Evolutionary conservation across 495 filamentous ascomycete genomes (phyloP).

Genomic region (Aspergillus mulundensis): DNA sequence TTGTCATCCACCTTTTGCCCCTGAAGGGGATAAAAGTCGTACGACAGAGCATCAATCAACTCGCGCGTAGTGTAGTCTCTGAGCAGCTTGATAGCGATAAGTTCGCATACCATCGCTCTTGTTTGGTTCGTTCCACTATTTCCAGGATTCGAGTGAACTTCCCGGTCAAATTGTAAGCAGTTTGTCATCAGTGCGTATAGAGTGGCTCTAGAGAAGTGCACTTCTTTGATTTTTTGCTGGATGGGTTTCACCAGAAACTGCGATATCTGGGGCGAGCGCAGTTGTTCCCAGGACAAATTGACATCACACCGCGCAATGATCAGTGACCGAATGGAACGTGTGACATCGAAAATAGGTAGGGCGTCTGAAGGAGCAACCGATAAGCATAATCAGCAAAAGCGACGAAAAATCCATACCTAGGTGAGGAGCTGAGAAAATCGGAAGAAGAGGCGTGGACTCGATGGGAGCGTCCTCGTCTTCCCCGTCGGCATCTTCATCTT

Average conservation of each 20-base stretch:
- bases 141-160: constrained; percentile 72
- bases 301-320: constrained; percentile 83
- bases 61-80: constrained; percentile 85
- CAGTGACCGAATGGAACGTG: constrained; percentile 79
- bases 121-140: constrained; percentile 79
- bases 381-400: neutral
- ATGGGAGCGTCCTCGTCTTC: constrained; percentile 55
- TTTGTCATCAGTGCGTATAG: constrained; percentile 90
- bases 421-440: constrained; percentile 77
- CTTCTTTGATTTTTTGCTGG: constrained; percentile 72
- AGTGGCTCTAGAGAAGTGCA: constrained; percentile 79
- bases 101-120: constrained; percentile 79
- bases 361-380: constrained; percentile 41
- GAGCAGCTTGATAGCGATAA: constrained; percentile 85
- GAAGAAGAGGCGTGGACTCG: constrained; percentile 62
- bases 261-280: constrained; percentile 89
- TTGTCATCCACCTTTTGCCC: constrained; percentile 52
- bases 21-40: constrained; percentile 91
- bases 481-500: constrained; percentile 36
- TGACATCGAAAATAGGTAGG: constrained; percentile 84
- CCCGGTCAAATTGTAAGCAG: constrained; percentile 87
- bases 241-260: constrained; percentile 92
- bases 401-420: constrained; percentile 53
- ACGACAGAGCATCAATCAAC: constrained; percentile 84
- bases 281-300: constrained; percentile 89